Evolutionary conservation across 1,284 basidiomycete species (phyloP), one percentile per base, ranked within the genome.

Genomic region (Cryptococcus sp.): DNA sequence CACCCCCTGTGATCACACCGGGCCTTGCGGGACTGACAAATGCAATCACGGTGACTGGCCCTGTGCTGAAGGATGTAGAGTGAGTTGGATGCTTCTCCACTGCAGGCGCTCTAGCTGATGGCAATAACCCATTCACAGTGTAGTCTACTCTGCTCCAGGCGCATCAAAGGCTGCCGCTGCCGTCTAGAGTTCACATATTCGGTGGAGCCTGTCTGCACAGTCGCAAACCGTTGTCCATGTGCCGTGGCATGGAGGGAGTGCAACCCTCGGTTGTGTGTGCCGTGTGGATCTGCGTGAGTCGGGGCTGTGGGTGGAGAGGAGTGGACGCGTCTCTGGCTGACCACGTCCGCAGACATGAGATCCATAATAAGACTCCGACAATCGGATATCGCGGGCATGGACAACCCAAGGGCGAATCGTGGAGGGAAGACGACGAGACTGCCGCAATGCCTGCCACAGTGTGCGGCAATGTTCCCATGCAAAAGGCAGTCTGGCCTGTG

Each of bases 201-300:
- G 28, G 28, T 20, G 21, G 47, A 48, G 49, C 45, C 3, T 65
- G 63, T 43, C 13, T 28, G 16, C 35, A 33, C 28, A 33, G 9
- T 33, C 9, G 28, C 52, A 1, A 42, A 47, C 20, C 40, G 21
- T 21, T 65, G 63, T 46, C 56, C 59, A 13, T 65, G 63, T 44
- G 39, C 36, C 2, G 60, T 38, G 24, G 42, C n/a, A 4, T 8
- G 28, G 2, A 39, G 59, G 33, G 61, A 59, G 38, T 63, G 63
- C 48, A 61, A 65, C 40, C 56, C 56, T 4, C 55, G 51, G n/a
- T 20, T 57, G 7, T 63, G 61, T 35, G 55, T 54, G 28, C 21
- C 42, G 18, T 65, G 63, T 36, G 59, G 59, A 21, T 40, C 55
- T 13, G 48, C 21, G 61, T 63, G 36, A 53, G 58, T 59, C 15